Conservation (phyloP, 2,329 filamentous ascomycete species). For the Zasmidium cellare region DNA sequence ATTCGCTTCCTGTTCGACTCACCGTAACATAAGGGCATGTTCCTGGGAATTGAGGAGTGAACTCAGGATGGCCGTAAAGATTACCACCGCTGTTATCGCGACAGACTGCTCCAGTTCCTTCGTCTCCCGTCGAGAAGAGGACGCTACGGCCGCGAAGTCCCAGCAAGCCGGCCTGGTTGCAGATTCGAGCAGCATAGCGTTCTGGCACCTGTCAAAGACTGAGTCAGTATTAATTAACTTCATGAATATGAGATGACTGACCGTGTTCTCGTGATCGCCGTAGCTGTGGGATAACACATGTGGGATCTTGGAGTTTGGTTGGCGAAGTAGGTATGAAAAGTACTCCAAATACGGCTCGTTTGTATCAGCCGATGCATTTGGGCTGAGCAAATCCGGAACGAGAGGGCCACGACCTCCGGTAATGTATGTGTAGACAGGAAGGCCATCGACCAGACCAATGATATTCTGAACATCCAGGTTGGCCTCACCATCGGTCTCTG, state of each 20-base stretch:
- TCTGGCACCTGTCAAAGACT: conserved; percentile 41
- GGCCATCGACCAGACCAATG: conserved; percentile 55
- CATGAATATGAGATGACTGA: neutral
- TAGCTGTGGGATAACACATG: conserved; percentile 65
- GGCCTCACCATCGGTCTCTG: conserved; percentile 48
- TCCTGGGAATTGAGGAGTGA: conserved; percentile 45
- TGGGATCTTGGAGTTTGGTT: conserved; percentile 48
- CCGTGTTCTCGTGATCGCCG: conserved; percentile 4
- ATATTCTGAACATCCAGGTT: conserved; percentile 66
- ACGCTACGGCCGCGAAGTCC: conserved; percentile 63
- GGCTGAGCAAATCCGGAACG: conserved; percentile 43
- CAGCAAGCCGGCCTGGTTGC: conserved; percentile 63
- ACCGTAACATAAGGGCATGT: conserved; percentile 47
- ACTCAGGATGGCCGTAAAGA: conserved; percentile 33
- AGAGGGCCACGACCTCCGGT: neutral
- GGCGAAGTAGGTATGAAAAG: conserved; percentile 20
- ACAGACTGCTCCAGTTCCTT: conserved; percentile 53
- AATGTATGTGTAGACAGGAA: conserved; percentile 48
- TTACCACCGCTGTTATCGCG: conserved; percentile 45
- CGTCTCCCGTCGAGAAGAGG: conserved; percentile 62
- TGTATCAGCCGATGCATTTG: conserved; percentile 45
- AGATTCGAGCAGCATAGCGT: conserved; percentile 62
- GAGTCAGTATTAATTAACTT: neutral
- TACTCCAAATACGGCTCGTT: conserved; percentile 69
- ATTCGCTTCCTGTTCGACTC: too few relatives aligned